Percentiles rank a stretch among this genome's conserved stretches.
phyloP scores from a whole-genome alignment of 1,284 basidiomycete genomes.

The Tilletia caries region DNA sequence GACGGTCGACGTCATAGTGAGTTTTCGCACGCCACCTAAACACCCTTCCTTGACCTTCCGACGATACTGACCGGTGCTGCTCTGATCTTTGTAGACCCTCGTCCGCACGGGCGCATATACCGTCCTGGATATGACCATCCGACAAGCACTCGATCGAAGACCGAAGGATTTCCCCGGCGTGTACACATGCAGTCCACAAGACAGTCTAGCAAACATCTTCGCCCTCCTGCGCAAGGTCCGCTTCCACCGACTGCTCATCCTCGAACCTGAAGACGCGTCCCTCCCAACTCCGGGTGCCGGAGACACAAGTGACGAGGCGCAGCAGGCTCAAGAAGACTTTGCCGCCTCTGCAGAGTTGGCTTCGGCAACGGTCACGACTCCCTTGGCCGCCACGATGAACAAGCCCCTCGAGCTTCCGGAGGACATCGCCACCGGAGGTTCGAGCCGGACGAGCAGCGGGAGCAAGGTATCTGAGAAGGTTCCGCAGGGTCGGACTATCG shows the following conservation, averaged over 20 bases:
- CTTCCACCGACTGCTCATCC: slow-evolving; percentile 71
- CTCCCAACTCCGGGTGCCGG: neutral
- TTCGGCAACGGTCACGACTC: neutral
- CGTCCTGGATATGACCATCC: slow-evolving; percentile 89
- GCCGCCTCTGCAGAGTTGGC: no score
- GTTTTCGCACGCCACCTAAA: slow-evolving; percentile 51
- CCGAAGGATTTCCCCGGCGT: slow-evolving; percentile 87
- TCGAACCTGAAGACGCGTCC: slow-evolving; percentile 31
- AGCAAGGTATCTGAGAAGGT: slow-evolving; percentile 15
- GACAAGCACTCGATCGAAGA: slow-evolving; percentile 84
- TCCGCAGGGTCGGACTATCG: slow-evolving; percentile 16
- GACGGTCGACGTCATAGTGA: slow-evolving; percentile 95
- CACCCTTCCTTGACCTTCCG: neutral
- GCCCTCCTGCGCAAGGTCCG: slow-evolving; percentile 87
- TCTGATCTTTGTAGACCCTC: slow-evolving; percentile 21
- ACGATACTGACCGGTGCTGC: neutral
- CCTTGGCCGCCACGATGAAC: neutral
- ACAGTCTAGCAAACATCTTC: slow-evolving; percentile 88
- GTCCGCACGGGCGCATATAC: slow-evolving; percentile 93
- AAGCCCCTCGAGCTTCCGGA: neutral
- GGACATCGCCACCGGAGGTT: neutral
- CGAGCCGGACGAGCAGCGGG: slow-evolving; percentile 12
- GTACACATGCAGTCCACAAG: slow-evolving; percentile 87
- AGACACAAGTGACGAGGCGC: neutral
- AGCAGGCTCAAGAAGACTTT: neutral